Percentiles rank a stretch among this genome's conserved stretches.
Conservation (phyloP, 2,329 filamentous ascomycete genomes). For the Claviceps monticola region DNA sequence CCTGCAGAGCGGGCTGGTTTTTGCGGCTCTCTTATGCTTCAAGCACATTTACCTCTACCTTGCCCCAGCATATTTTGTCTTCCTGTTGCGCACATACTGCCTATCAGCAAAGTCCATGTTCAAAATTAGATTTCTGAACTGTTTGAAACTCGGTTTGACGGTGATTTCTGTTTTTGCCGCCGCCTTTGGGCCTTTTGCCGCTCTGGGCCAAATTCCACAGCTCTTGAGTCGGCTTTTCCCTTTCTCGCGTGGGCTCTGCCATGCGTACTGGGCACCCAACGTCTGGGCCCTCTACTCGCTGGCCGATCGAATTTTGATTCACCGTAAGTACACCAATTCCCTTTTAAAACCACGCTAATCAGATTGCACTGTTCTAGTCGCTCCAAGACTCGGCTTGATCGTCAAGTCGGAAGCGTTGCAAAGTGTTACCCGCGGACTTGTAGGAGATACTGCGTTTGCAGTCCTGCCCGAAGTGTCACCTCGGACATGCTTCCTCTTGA, state of each 20-base stretch:
- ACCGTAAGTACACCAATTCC: constrained; percentile 38
- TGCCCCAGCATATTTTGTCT: constrained; percentile 90
- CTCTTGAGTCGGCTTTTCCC: constrained; percentile 77
- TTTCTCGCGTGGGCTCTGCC: constrained; percentile 84
- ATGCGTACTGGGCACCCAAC: constrained; percentile 98
- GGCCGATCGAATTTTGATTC: constrained; percentile 68
- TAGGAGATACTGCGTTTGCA: constrained; percentile 88
- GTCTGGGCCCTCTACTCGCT: constrained; percentile 97
- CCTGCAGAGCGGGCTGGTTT: constrained; percentile 66
- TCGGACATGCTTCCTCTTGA: constrained; percentile 66
- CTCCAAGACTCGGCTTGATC: constrained; percentile 62
- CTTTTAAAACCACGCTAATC: not conserved
- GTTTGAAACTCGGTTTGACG: constrained; percentile 65
- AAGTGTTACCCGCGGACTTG: constrained; percentile 83
- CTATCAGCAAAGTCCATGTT: constrained; percentile 65
- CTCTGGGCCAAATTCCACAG: constrained; percentile 72
- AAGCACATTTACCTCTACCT: constrained; percentile 98
- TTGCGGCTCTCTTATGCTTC: constrained; percentile 76
- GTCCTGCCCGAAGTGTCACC: constrained; percentile 80
- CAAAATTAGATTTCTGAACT: constrained; percentile 62
- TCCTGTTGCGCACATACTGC: constrained; percentile 79
- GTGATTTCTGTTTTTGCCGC: constrained; percentile 57
- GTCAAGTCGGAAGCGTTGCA: constrained; percentile 63
- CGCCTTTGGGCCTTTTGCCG: constrained; percentile 83
- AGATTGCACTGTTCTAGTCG: constrained; percentile 38